phyloP scores from a whole-genome alignment of 1,284 basidiomycete species.

The Salmacisia buchloeana region DNA sequence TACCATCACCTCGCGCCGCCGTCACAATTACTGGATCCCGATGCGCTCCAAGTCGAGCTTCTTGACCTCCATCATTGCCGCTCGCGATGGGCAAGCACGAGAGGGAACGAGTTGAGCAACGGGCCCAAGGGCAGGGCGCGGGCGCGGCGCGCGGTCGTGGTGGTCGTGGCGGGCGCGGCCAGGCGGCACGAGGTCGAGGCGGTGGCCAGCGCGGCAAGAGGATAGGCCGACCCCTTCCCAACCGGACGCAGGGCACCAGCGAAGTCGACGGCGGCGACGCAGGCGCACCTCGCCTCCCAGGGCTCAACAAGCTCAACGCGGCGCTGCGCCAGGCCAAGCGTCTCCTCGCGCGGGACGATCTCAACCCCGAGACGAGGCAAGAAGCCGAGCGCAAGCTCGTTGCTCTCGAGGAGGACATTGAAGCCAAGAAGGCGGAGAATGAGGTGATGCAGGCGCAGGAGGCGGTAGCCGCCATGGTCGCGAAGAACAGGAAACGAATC shows the following conservation, averaged over 20 bases:
- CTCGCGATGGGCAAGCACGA: neutral
- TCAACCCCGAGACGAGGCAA: slow-evolving; percentile 30
- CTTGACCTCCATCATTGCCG: too few species aligned
- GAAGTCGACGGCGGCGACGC: neutral
- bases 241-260: too few species aligned
- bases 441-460: neutral
- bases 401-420: slow-evolving; percentile 17
- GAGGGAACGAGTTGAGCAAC: neutral
- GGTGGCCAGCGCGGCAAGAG: neutral
- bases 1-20: neutral
- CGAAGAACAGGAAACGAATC: neutral
- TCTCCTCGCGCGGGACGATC: slow-evolving; percentile 28
- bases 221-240: neutral
- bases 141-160: neutral
- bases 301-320: slow-evolving; percentile 26
- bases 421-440: neutral
- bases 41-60: neutral
- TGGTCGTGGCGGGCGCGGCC: neutral
- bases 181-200: neutral
- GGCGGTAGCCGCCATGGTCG: neutral
- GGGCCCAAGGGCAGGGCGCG: neutral
- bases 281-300: neutral
- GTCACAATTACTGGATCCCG: neutral
- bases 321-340: slow-evolving; percentile 35
- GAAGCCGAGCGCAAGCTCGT: slow-evolving; percentile 35